Base-by-base conservation (phyloP, 148 eudicot genomes). In the Limonium bicolor region DNA sequence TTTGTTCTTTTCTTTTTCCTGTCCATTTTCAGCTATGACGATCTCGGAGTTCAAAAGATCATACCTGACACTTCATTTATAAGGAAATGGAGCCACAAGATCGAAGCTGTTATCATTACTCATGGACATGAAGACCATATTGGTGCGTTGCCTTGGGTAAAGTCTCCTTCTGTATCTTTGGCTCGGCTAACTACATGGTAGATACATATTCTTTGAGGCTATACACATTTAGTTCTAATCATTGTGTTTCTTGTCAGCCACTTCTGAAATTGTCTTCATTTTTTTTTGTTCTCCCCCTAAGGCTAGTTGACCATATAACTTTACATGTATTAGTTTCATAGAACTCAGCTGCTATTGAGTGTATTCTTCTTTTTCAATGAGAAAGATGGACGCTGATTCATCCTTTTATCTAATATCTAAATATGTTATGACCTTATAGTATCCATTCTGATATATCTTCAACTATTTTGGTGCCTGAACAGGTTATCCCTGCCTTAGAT, bases 61-160 rank as follows among this genome's bases (percentile, higher is more conserved):
- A 65, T 88, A 51, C 97, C 94, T 7, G 97, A 88, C 53, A 88
- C 97, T 18, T 80, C 77, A 27, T 88, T 88, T 60, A 88, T 88
- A 28, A 80, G 64, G 54, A 72, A 71, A 63, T 88, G 97, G 97
- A 80, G 84, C 59, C 97, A 88, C 76, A 88, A 88, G 62, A 88
- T 88, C 56, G 97, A 88, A 80, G 97, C 97, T 53, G 94, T 88
- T 55, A 59, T 88, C 23, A 84, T 88, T 52, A 88, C 97, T 8
- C 97, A 88, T 65, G 97, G 97, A 18, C 97, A 88, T 56, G 97
- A 88, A 73, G 97, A 88, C 62, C 97, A 88, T 90, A 84, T 88
- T 73, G 97, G 97, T 72, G 97, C 97, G 65, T 80, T 88, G 74
- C 97, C 97, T 47, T 88, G 97, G 97, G 97, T 88, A 83, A 83